These are phyloP conservation scores for Cutaneotrichosporon curvatum DNA, from an alignment of 1,284 basidiomycete genomes.

Conservation along the genomic window DNA sequence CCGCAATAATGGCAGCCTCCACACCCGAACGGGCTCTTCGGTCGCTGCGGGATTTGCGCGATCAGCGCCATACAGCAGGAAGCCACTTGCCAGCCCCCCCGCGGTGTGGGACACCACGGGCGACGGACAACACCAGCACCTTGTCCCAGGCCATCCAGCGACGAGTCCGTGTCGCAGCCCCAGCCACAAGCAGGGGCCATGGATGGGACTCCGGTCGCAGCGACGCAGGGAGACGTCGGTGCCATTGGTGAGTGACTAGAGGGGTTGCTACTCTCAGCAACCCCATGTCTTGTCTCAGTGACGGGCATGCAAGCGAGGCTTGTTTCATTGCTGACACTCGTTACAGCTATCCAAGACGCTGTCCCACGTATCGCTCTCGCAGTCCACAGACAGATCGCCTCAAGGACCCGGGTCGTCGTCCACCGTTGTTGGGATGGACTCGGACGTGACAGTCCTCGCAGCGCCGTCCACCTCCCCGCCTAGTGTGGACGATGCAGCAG, in stretches of 20 bases:
- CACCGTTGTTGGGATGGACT: no score
- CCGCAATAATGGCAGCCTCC: constrained; percentile 4
- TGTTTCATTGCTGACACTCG: not conserved
- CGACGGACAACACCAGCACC: no score
- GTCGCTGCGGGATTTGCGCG: not conserved
- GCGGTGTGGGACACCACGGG: no score
- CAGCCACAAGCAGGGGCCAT: not conserved
- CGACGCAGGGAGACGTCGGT: constrained; percentile 38
- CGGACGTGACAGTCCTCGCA: no score
- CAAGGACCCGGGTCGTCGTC: no score
- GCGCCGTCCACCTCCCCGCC: no score
- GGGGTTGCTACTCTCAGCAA: no score
- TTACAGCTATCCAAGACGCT: constrained; percentile 37
- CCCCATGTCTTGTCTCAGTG: not conserved
- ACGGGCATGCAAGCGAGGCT: no score
- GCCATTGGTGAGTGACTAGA: constrained; percentile 33
- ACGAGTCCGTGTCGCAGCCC: constrained; percentile 13
- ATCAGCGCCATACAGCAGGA: not conserved
- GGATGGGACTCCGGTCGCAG: not conserved
- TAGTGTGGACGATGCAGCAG: no score
- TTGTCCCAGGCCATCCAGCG: constrained; percentile 2
- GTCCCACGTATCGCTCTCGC: constrained; percentile 35
- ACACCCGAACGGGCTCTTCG: not conserved
- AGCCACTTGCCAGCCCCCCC: not conserved
- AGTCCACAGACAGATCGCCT: no score